Conservation (phyloP, 768 basidiomycete genomes). For the Leccinum sublutescens region DNA sequence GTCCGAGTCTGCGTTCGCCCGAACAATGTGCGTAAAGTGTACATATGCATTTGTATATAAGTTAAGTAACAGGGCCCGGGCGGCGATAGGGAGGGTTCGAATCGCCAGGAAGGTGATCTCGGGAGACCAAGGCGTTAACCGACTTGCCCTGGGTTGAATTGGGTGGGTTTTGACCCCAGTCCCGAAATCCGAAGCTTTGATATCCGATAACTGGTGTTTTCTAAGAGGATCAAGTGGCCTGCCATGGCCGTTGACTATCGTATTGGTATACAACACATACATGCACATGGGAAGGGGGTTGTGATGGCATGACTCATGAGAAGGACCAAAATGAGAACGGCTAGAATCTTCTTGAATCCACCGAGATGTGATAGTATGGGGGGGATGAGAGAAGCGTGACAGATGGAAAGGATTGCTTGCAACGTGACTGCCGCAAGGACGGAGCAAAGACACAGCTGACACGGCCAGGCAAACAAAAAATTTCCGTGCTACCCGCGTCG, state of each 20-base stretch:
- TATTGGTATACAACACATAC: background rate
- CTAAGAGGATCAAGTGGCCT: conserved; percentile 7
- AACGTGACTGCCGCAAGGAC: conserved; percentile 37
- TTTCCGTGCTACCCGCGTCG: conserved; percentile 27
- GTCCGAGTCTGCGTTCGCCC: background rate
- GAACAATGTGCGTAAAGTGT: background rate
- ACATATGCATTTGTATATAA: conserved; percentile 13
- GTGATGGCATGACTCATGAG: conserved; percentile 4
- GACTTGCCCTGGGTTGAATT: background rate
- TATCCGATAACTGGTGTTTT: conserved; percentile 15
- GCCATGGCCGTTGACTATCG: background rate
- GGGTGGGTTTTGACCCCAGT: background rate
- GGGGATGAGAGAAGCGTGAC: conserved; percentile 16
- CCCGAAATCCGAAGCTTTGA: conserved; percentile 6
- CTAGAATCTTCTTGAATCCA: conserved; percentile 12
- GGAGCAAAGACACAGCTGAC: conserved; percentile 28
- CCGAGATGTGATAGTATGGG: conserved; percentile 12
- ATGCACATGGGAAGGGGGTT: conserved; percentile 1
- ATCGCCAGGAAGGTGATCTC: conserved; percentile 23
- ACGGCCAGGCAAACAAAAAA: conserved; percentile 25
- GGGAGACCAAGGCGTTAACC: conserved; percentile 18
- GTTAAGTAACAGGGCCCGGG: background rate
- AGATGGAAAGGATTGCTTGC: conserved; percentile 15
- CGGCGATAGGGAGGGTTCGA: conserved; percentile 20
- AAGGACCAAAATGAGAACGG: conserved; percentile 14